Evolutionary conservation across 306 rosid genomes (phyloP), one percentile per base, ranked within the genome.

Genomic region (Fagus crenata): DNA sequence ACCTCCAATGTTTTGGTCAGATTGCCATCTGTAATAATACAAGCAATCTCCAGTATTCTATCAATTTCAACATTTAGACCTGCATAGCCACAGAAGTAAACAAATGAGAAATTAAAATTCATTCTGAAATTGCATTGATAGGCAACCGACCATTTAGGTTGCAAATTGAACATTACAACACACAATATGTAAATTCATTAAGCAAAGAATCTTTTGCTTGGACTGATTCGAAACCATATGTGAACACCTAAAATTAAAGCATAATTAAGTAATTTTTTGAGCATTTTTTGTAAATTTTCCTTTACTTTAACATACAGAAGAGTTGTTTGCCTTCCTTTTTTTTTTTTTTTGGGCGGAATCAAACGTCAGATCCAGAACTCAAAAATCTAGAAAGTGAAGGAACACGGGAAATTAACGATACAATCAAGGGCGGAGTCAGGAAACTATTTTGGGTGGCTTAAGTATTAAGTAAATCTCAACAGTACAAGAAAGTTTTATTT

Each of bases 31-130:
- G 98, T 89, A 60, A 92, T 73, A 75, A 95, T 90, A 78, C 98
- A 95, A 75, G 98, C 98, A 84, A 95, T 92, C 90, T 95, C 98
- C 76, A 95, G 65, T 75, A 95, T 95, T 78, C 96, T 84, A 76
- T 95, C 98, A 82, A 83, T 90, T 82, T 95, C 97, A 80, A 92
- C 75, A 82, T 90, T 73, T 78, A 95, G 87, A 73, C 98, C 98
- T 95, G 85, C 85, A 83, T 39, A 73, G 2, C 8, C 75, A 49
- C 74, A 73, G 46, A 42, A 60, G 75, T 49, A 53, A 69, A 79
- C 43, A 32, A 54, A 39, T 49, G 71, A 37, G 36, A 74, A 43
- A 28, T 67, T 5, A 69, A 15, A 6, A 22, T 15, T 7, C 8
- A 14, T 22, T 28, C 11, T n/a, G 8, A 46, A 46, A 46, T 14